Conservation (phyloP, 345 rosid species). For the Hibiscus tridactylites region DNA sequence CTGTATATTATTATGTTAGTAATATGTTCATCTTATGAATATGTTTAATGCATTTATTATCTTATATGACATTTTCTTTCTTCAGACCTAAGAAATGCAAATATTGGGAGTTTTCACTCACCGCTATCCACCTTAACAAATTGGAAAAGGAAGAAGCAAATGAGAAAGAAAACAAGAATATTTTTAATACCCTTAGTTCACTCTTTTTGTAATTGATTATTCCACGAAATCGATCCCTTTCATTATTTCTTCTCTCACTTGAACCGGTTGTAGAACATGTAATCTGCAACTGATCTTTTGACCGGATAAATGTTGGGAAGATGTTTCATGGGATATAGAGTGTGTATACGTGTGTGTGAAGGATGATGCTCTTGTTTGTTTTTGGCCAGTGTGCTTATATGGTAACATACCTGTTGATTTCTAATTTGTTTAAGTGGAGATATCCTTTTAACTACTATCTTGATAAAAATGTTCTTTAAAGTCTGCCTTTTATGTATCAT, state of each 20-base stretch:
- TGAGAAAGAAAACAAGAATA: not conserved
- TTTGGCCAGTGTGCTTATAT: not conserved
- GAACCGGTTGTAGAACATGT: not conserved
- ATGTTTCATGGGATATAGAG: too few relatives aligned
- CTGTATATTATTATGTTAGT: constrained; percentile 69
- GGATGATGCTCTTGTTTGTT: not conserved
- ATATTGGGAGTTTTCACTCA: not conserved
- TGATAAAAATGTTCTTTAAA: not conserved
- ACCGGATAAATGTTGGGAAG: not conserved
- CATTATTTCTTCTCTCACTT: not conserved
- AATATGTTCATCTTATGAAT: not conserved
- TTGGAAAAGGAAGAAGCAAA: not conserved
- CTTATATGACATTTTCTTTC: not conserved
- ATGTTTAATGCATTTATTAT: not conserved
- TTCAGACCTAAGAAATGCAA: not conserved
- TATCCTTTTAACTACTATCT: not conserved
- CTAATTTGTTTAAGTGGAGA: constrained; percentile 5
- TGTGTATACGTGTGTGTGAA: not conserved
- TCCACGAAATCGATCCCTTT: not conserved
- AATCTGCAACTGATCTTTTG: not conserved
- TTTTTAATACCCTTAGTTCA: not conserved
- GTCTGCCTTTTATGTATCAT: not conserved
- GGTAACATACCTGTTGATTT: not conserved
- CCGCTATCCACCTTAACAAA: not conserved
- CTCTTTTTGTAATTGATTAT: not conserved